A percentile compares a stretch with the other conserved stretches of the same genome.
phyloP scores from a whole-genome alignment of 768 basidiomycete species.

The Ramaria sp. region DNA sequence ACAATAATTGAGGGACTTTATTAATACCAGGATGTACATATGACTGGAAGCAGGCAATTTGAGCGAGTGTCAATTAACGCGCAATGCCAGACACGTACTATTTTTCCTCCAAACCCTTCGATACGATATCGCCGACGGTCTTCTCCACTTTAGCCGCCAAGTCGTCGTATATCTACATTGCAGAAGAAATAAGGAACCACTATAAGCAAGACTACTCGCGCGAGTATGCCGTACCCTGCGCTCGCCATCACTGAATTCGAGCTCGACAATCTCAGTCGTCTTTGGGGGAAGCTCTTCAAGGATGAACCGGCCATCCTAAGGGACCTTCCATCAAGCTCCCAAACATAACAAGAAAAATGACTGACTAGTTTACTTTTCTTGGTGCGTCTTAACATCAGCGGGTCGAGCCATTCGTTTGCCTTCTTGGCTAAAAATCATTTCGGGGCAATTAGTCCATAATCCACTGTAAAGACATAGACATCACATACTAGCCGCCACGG shows the following conservation, averaged over 20 bases:
- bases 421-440: constrained; percentile 30
- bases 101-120: constrained; percentile 24
- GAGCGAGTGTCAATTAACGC: not conserved
- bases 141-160: not conserved
- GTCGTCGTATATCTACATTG: constrained; percentile 7
- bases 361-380: constrained; percentile 42
- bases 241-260: constrained; percentile 59
- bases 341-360: not conserved
- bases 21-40: constrained; percentile 32
- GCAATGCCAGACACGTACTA: constrained; percentile 37
- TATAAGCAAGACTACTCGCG: not conserved
- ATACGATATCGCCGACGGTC: not conserved
- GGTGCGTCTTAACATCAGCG: constrained; percentile 58
- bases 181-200: not conserved
- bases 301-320: constrained; percentile 54
- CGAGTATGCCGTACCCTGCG: constrained; percentile 33
- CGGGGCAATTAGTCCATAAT: not conserved
- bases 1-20: constrained; percentile 4
- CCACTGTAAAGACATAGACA: not conserved
- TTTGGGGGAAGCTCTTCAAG: constrained; percentile 48
- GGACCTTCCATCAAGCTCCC: not conserved
- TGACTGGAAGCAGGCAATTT: constrained; percentile 25
- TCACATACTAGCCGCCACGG: constrained; percentile 46
- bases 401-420: constrained; percentile 57
- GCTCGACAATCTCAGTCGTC: constrained; percentile 44